Evolutionary conservation across 768 basidiomycete genomes (phyloP), one percentile per base, ranked within the genome.

Genomic region (Boletus pseudopeckii): DNA sequence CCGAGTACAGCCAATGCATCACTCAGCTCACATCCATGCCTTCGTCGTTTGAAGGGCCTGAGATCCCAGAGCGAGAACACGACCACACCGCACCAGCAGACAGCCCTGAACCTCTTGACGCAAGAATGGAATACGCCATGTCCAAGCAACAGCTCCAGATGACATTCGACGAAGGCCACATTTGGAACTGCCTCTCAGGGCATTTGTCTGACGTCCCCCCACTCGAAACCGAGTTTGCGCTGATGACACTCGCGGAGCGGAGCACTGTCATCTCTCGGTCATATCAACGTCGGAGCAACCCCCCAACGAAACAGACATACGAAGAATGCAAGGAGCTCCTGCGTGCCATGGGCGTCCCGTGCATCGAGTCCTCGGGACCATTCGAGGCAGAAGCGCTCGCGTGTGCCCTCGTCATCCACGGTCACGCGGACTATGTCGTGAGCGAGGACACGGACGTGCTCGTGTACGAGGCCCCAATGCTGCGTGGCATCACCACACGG

Each of bases 361-460:
- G 85, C 61, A 67, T 95, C 30, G 81, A 89, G 17, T 73, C 86
- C 9, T 73, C 75, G 0, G 85, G 85, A 0, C 80, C 86, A 0
- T 84, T 80, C 52, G 94, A 97, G 66, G 94, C 88, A 1, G 94
- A 97, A 69, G 92, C 89, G 1, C 71, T 96, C 33, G 93, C 92
- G 0, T 81, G 89, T 6, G 79, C 87, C 8, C 75, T 96, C 37
- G 92, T 90, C 11, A 62, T 84, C 15, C 73, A 80, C 28, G 93
- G 94, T 3, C 64, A 77, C 42, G 93, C 90, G 0, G 92, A 97
- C 71, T 93, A 82, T 64, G 94, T 96, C 18, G 90, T 82, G 5
- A 95, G 89, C 58, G 94, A 97, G 72, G 94, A 97, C 67, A 90
- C 90, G 22, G 91, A 93, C 61, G 90, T 92, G 14, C 74, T 93